Evolutionary conservation across 225 moss, liverwort and hornwort genomes (phyloP), one percentile per base, ranked within the genome.

Genomic region (Sphagnum tenellum): DNA sequence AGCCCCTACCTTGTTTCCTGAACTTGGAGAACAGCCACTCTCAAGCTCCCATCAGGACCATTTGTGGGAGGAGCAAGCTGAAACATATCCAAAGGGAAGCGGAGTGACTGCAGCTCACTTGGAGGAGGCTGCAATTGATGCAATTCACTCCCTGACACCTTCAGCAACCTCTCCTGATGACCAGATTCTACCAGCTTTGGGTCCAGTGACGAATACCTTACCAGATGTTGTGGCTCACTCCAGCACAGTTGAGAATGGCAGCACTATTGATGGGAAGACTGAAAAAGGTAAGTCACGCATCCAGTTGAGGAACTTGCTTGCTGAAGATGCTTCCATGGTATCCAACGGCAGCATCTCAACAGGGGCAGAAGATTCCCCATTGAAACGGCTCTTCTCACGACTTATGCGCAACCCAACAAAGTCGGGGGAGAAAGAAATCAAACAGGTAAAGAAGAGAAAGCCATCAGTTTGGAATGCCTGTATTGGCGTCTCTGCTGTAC

Each of bases 61-160:
- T n/a, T 73, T 82, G 10, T 82, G 82, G 82, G 82, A 82, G 54
- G 82, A 82, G 71, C 82, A 82, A 74, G 76, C 82, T 46, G 82
- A 82, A 69, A 76, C 79, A 8, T 82, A 79, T 55, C 79, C 82
- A 2, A 71, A 67, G 14, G 75, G 75, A 3, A 79, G 79, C 51
- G 76, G 72, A 76, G 79, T 78, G 65, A 82, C 82, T 3, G 79
- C 82, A 8, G 57, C 75, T 56, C 78, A 59, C 10, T 71, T 49
- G 12, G 72, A 56, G 58, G 67, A 68, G 4, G 67, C 61, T 11
- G 46, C 48, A 7, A 45, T 55, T 54, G 67, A 50, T 50, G 48
- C 64, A 2, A 56, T 49, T 56, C 48, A 45, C 9, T 61, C 76
- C 7, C 59, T 67, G 1, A 48, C 63, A 12, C 49, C 63, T 49